Conservation (phyloP, 306 rosid genomes). For the Styphnolobium japonicum region DNA sequence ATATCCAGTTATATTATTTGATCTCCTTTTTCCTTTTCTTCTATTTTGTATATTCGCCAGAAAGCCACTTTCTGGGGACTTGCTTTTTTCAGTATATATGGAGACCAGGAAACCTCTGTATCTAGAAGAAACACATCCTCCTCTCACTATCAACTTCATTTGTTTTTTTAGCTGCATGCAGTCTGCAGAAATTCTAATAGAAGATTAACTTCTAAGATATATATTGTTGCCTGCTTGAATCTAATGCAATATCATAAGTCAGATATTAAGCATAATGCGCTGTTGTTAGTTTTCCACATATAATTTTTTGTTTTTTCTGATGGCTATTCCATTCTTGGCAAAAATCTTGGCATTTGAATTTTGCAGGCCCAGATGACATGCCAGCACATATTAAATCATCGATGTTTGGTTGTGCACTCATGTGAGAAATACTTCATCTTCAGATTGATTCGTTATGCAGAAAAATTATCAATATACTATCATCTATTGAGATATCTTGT, state of each 20-base stretch:
- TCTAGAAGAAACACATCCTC: not conserved
- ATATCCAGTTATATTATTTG: not conserved
- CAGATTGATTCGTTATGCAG: conserved; percentile 15
- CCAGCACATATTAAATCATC: conserved; percentile 98
- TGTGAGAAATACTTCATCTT: conserved; percentile 41
- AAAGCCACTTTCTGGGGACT: not conserved
- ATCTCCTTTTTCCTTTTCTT: not conserved
- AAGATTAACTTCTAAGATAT: not conserved
- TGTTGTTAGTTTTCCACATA: not conserved
- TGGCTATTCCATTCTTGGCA: not conserved
- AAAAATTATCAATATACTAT: not conserved
- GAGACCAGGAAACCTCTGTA: not conserved
- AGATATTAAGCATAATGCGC: not conserved
- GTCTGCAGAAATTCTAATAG: not conserved
- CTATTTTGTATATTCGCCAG: not conserved
- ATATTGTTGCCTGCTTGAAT: not conserved
- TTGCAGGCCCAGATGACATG: conserved; percentile 95
- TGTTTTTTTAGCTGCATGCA: not conserved
- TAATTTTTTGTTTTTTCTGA: not conserved
- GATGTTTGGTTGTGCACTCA: conserved; percentile 83
- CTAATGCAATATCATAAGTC: not conserved
- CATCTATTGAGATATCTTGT: conserved; percentile 19
- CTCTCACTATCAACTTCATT: not conserved
- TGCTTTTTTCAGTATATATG: too few species aligned
- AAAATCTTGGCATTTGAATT: conserved; percentile 28